phyloP scores from a whole-genome alignment of 441 rosid species.

The Erodium moschatum region DNA sequence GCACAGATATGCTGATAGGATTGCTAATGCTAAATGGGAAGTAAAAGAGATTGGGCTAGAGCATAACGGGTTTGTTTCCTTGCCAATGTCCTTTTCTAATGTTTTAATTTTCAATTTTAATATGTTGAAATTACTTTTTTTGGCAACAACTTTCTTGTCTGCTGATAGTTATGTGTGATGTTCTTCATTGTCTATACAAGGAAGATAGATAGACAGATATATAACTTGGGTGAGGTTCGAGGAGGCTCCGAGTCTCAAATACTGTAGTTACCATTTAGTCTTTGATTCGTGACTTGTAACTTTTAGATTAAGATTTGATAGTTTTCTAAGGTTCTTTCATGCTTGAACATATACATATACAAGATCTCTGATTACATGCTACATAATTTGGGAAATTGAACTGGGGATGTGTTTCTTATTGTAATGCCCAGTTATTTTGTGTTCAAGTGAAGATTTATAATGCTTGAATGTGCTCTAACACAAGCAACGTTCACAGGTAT shows the following conservation, averaged over 20 bases:
- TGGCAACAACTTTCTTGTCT: neutral
- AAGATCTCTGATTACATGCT: neutral
- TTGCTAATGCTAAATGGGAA: slow-evolving; percentile 93
- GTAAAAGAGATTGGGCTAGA: slow-evolving; percentile 91
- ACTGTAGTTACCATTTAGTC: neutral
- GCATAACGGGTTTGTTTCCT: slow-evolving; percentile 83
- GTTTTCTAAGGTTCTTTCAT: neutral
- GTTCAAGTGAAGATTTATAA: neutral
- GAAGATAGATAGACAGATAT: neutral
- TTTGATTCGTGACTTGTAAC: neutral
- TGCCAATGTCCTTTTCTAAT: slow-evolving; percentile 9
- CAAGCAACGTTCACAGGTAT: slow-evolving; percentile 44
- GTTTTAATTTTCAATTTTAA: neutral
- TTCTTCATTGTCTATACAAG: neutral
- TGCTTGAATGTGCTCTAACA: slow-evolving; percentile 9
- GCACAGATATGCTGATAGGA: slow-evolving; percentile 79
- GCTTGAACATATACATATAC: neutral
- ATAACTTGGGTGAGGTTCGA: too few relatives aligned
- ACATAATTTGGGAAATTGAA: neutral
- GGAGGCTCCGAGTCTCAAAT: too few relatives aligned
- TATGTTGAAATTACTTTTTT: neutral
- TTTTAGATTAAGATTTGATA: neutral
- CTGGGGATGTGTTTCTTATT: neutral
- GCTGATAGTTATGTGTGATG: neutral
- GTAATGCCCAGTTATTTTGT: neutral